Conservation (phyloP, 1,284 basidiomycete species). For the Microstroma glucosiphilum region DNA sequence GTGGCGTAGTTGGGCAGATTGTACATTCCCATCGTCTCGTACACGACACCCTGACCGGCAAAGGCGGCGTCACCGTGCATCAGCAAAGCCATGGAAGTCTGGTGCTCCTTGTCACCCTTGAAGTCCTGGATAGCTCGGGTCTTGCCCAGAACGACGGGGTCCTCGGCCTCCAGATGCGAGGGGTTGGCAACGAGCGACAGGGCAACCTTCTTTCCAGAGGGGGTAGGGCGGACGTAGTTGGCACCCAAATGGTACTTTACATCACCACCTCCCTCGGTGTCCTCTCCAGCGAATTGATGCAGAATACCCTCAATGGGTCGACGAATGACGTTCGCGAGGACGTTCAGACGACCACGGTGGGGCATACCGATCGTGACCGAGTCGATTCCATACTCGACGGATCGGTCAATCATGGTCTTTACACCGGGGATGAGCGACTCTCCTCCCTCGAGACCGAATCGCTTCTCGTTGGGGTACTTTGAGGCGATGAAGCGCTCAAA, state of each 20-base stretch:
- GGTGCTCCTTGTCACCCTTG: constrained; percentile 67
- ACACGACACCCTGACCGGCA: constrained; percentile 95
- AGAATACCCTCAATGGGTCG: constrained; percentile 97
- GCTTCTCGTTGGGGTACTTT: constrained; percentile 99
- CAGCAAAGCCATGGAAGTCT: constrained; percentile 70
- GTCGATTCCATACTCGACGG: constrained; percentile 91
- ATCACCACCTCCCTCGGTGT: constrained; percentile 70
- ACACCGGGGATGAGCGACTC: constrained; percentile 97
- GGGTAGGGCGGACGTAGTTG: constrained; percentile 96
- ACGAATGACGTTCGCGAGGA: constrained; percentile 94
- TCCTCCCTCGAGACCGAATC: constrained; percentile 97
- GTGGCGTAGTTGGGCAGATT: constrained; percentile 91
- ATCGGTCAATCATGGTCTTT: constrained; percentile 97
- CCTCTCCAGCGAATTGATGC: constrained; percentile 78
- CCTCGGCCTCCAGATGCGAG: constrained; percentile 93
- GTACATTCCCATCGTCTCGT: constrained; percentile 99
- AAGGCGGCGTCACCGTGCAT: constrained; percentile 98
- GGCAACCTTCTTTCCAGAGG: constrained; percentile 94
- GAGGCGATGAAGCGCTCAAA: constrained; percentile 98
- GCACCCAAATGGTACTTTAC: constrained; percentile 98
- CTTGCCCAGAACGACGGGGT: constrained; percentile 96
- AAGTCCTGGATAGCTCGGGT: constrained; percentile 94
- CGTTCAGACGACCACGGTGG: constrained; percentile 95
- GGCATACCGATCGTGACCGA: constrained; percentile 98
- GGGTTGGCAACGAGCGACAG: constrained; percentile 97